phyloP scores from a whole-genome alignment of 176 grass and related monocot genomes.

The Carex myosuroides region DNA sequence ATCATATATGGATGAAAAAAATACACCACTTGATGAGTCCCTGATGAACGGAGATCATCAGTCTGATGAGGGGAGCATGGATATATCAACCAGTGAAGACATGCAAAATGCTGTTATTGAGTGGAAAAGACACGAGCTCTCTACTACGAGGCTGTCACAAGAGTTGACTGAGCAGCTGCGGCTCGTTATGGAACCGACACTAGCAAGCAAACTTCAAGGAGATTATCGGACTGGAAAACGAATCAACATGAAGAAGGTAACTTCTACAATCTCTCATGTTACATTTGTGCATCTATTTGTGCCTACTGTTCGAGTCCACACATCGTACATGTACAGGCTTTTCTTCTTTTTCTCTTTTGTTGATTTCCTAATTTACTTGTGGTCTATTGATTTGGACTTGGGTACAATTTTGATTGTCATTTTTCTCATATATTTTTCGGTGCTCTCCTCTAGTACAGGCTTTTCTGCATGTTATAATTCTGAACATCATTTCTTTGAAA shows the following conservation, averaged over 20 bases:
- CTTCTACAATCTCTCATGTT: background rate
- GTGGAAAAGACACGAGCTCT: slow-evolving; percentile 70
- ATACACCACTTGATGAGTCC: slow-evolving; percentile 19
- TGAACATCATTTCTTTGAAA: background rate
- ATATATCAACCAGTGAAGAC: slow-evolving; percentile 29
- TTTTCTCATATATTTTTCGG: background rate
- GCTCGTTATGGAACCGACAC: slow-evolving; percentile 91
- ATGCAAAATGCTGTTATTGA: slow-evolving; percentile 37
- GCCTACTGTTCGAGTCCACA: background rate
- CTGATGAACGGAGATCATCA: slow-evolving; percentile 25
- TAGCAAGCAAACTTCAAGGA: slow-evolving; percentile 96
- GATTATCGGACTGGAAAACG: slow-evolving; percentile 99
- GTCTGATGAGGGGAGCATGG: slow-evolving; percentile 34
- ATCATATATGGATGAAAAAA: slow-evolving; percentile 39
- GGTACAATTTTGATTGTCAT: background rate
- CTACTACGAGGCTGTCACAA: slow-evolving; percentile 78
- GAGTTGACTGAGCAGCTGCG: slow-evolving; percentile 92
- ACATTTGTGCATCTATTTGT: background rate
- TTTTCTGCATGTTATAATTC: background rate
- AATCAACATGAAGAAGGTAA: slow-evolving; percentile 99
- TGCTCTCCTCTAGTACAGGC: background rate
- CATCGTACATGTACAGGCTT: background rate
- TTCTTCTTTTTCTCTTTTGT: background rate
- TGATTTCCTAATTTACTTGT: background rate
- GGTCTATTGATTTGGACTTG: background rate